Evolutionary conservation across 257 asterid species (phyloP), one percentile per base, ranked within the genome.

Genomic region (Petunia axillaris): DNA sequence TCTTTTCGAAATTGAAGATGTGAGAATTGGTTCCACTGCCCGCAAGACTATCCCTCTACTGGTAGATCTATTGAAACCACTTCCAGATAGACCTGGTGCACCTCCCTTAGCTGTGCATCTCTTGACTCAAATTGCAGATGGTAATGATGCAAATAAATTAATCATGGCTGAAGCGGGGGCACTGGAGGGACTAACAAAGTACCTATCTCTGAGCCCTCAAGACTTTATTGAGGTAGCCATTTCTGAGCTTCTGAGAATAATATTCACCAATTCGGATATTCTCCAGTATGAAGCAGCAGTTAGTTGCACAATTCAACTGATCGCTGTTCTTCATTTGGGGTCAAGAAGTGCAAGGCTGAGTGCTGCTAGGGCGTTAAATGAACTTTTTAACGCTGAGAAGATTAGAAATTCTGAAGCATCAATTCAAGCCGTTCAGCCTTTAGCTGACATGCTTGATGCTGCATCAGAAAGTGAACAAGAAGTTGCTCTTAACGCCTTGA

Each of bases 321-420:
- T 94, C 40, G 97, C 97, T 14, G 96, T 93, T 88, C 97, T 94
- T 83, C 97, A 87, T 77, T 88, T 93, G 93, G 98, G 98, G 63
- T 91, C 98, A 48, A 91, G 96, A 85, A 88, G 80, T 52, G 92
- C 97, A 40, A 89, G 98, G 83, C 79, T 91, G 75, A 93, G 96
- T 80, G 89, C 98, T 76, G 93, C 91, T 66, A 85, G 89, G 84
- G 97, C 98, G 67, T 88, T 94, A 65, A 83, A 65, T 76, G 93
- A 89, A 79, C 94, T 94, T 59, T 94, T 94, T 73, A 84, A 87
- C 84, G 91, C 93, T 10, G 93, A 89, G 82, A 78, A 85, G 54
- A 81, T 93, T 75, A 87, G 97, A 84, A 87, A 89, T 81, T 93
- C 89, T 81, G 98, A 94, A 85, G 86, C 89, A 46, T 88, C 97